Conservation (phyloP, 352 stramenopile genomes). For the Globisporangium parvum region DNA sequence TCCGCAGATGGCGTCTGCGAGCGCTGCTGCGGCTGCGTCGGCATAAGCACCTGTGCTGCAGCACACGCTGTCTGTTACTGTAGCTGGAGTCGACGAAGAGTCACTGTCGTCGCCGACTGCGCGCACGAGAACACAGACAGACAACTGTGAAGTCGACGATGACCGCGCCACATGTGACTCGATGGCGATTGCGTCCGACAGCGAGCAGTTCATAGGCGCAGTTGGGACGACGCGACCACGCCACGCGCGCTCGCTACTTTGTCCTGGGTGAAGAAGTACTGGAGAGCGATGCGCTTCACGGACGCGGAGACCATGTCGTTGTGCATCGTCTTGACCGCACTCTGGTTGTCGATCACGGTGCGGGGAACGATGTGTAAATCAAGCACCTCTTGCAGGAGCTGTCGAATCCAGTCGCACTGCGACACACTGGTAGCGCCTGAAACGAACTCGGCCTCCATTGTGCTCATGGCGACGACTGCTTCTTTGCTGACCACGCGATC, state of each 20-base stretch:
- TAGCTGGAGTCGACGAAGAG: not conserved
- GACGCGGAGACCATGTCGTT: no score
- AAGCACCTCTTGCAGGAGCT: no score
- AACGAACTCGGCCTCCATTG: no score
- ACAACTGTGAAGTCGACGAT: not conserved
- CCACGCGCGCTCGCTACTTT: not conserved
- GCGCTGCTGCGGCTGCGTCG: not conserved
- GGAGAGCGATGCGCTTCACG: no score
- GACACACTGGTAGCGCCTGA: no score
- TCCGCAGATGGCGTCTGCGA: not conserved
- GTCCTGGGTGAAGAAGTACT: no score
- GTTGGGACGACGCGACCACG: not conserved
- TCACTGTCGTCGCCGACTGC: not conserved
- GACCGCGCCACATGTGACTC: not conserved
- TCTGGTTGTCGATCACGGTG: no score
- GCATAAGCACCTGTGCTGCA: slow-evolving; percentile 8
- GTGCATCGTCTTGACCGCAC: no score
- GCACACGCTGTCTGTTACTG: slow-evolving; percentile 2
- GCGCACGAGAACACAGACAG: not conserved
- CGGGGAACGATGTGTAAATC: no score
- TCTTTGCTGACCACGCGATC: no score
- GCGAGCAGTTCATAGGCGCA: not conserved
- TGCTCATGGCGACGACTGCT: no score
- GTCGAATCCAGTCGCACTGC: no score
- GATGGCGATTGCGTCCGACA: slow-evolving; percentile 1